Evolutionary conservation across 495 filamentous ascomycete genomes (phyloP), one percentile per base, ranked within the genome.

Genomic region (Trypethelium eluteriae): DNA sequence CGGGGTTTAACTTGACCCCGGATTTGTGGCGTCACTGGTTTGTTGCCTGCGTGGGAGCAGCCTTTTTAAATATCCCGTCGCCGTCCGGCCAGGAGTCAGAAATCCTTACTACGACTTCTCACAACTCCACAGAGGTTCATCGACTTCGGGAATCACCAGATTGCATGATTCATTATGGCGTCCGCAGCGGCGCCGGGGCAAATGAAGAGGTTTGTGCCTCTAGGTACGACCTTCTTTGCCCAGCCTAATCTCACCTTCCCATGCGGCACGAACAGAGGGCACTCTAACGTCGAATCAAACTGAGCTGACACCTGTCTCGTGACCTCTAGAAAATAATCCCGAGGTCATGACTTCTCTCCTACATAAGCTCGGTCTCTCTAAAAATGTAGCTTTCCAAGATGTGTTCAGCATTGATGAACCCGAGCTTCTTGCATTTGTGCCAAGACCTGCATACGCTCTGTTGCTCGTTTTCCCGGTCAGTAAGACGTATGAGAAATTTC

Each of bases 281-380:
- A 35, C 32, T 34, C 7, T 35, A 11, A 35, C 32, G 10, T 4
- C 32, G 32, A 44, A 44, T 36, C 32, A 5, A 9, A 14, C 34
- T 36, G 32, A 59, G 53, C 53, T 59, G 32, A 59, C 53, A 10
- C 7, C 6, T 35, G 36, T 10, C 18, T 59, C 6, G 18, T 36
- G 53, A 36, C 53, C 53, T 59, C 53, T 71, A 87, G 85, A 88
- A 69, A 87, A 87, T 76, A 88, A 87, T 67, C 85, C 85, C 14
- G 82, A 84, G 59, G 81, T 86, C 12, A 80, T 86, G 74, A 73
- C 77, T 14, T 74, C 71, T 38, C 81, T 88, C 47, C 75, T 83
- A 35, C 77, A 80, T 65, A 84, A 82, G 25, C 79, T 88, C 11
- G 81, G 81, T 35, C 73, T 88, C 12, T 81, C 81, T 32, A 69